Evolutionary conservation across 2,329 filamentous ascomycete genomes (phyloP).

Genomic region (Ophiostoma ulmi): DNA sequence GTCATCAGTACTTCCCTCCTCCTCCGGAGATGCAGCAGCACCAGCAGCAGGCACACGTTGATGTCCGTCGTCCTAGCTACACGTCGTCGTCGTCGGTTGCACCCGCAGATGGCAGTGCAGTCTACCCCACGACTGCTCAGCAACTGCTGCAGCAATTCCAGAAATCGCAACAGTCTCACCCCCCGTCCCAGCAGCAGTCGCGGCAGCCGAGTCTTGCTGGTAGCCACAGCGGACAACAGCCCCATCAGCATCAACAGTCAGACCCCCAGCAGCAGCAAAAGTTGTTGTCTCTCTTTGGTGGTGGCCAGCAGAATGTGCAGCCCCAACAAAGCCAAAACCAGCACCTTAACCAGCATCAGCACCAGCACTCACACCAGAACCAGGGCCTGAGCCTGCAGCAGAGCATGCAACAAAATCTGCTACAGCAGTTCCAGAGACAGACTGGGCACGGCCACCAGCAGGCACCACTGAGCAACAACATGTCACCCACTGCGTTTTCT

Average conservation of each 20-base stretch:
- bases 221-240: not conserved
- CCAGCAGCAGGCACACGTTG: not conserved
- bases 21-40: conserved; percentile 12
- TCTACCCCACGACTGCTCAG: not conserved
- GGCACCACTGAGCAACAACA: not conserved
- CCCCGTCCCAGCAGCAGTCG: not conserved
- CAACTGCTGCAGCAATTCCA: conserved; percentile 7
- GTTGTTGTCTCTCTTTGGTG: conserved; percentile 60
- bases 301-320: conserved; percentile 6
- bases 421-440: conserved; percentile 26
- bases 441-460: conserved; percentile 1
- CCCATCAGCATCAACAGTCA: not conserved
- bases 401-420: conserved; percentile 9
- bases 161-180: conserved; percentile 4
- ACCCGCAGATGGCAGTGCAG: not conserved
- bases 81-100: conserved; percentile 16
- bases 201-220: not conserved
- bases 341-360: not conserved
- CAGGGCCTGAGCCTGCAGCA: not conserved
- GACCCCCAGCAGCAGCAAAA: conserved; percentile 33
- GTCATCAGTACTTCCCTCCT: not conserved
- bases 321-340: not conserved
- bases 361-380: not conserved
- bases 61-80: conserved; percentile 21
- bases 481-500: not conserved